A percentile compares a stretch with the other conserved stretches of the same genome.
Evolutionary conservation across 257 asterid genomes (phyloP).

Genomic region (Primulina tabacum): DNA sequence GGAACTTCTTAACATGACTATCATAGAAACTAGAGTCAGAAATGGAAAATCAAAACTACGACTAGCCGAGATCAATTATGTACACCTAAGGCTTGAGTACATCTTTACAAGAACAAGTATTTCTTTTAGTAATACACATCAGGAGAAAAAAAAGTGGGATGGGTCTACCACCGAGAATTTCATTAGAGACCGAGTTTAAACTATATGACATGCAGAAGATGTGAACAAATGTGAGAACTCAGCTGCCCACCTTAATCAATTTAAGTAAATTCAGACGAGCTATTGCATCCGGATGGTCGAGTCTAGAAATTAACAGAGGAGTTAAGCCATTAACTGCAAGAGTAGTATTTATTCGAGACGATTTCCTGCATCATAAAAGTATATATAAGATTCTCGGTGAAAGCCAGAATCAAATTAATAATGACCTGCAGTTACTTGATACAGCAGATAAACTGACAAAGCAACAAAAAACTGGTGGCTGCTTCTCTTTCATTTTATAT

Average conservation of each 20-base stretch:
- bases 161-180: not conserved
- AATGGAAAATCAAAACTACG: not conserved
- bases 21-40: not conserved
- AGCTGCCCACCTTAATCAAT: constrained; percentile 71
- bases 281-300: constrained; percentile 94
- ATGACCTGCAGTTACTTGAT: constrained; percentile 16
- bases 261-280: constrained; percentile 89
- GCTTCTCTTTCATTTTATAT: not conserved
- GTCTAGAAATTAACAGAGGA: constrained; percentile 76
- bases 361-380: constrained; percentile 66
- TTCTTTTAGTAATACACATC: not conserved
- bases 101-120: not conserved
- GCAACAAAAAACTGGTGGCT: not conserved
- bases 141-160: not conserved
- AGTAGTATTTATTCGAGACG: constrained; percentile 90
- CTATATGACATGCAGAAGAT: not conserved
- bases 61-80: not conserved
- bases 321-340: constrained; percentile 96
- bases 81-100: not conserved
- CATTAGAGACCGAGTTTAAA: not conserved
- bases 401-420: constrained; percentile 5
- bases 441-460: not conserved
- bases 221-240: not conserved
- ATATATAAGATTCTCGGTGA: constrained; percentile 18
- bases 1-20: not conserved